phyloP scores from a whole-genome alignment of 495 filamentous ascomycete species.

The Aspergillus affinis region DNA sequence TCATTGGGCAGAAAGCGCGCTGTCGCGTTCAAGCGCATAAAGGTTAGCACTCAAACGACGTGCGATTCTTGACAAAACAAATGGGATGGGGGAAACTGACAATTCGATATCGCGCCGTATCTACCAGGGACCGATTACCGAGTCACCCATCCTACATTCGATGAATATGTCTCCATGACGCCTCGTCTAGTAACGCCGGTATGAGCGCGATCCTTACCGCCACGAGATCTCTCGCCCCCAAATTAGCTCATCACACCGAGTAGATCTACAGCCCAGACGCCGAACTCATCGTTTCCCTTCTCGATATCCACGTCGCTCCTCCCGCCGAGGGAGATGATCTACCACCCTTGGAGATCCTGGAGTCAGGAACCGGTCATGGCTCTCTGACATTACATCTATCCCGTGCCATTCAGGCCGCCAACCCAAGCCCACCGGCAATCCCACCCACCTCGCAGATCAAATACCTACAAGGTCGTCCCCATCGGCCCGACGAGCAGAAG shows the following conservation, averaged over 20 bases:
- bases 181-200: constrained; percentile 72
- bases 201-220: constrained; percentile 25
- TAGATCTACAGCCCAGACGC: constrained; percentile 76
- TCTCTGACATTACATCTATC: constrained; percentile 71
- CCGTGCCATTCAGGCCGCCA: constrained; percentile 73
- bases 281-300: constrained; percentile 66
- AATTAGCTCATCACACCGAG: constrained; percentile 17
- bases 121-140: constrained; percentile 46
- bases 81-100: constrained; percentile 4
- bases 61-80: neutral
- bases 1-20: constrained; percentile 62
- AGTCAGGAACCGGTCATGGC: constrained; percentile 80
- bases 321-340: constrained; percentile 29
- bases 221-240: neutral
- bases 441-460: constrained; percentile 39
- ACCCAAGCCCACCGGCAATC: constrained; percentile 44
- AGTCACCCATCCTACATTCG: constrained; percentile 62
- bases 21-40: constrained; percentile 54
- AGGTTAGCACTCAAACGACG: constrained; percentile 22
- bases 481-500: constrained; percentile 25
- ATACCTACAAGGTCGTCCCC: constrained; percentile 31
- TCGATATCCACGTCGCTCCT: constrained; percentile 65
- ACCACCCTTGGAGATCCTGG: constrained; percentile 63
- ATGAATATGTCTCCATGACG: constrained; percentile 65
- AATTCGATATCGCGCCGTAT: neutral